These are phyloP conservation scores for Pichia scutulata DNA, from an alignment of 805 yeast species.

Conservation along the genomic window DNA sequence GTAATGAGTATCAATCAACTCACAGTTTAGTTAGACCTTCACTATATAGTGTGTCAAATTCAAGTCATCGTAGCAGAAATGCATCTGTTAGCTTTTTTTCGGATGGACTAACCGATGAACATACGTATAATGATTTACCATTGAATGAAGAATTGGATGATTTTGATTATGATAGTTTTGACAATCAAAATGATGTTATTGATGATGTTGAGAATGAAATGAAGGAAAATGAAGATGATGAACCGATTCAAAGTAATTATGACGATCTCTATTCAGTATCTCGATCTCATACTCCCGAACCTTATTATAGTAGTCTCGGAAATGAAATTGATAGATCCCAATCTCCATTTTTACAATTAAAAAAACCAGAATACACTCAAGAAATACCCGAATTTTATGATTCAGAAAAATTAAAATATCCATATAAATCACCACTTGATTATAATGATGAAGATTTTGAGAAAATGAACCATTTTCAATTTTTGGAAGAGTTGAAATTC, in stretches of 20 bases:
- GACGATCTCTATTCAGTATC: neutral
- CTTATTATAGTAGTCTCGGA: slow-evolving; percentile 1
- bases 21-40: neutral
- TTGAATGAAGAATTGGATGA: slow-evolving; percentile 9
- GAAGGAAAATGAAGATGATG: neutral
- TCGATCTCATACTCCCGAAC: slow-evolving; percentile 6
- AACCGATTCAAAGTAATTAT: neutral
- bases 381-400: slow-evolving; percentile 30
- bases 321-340: slow-evolving; percentile 4
- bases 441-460: slow-evolving; percentile 29
- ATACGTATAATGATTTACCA: slow-evolving; percentile 19
- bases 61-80: slow-evolving; percentile 9
- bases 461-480: slow-evolving; percentile 28
- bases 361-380: slow-evolving; percentile 12
- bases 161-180: slow-evolving; percentile 8
- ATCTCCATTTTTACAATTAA: slow-evolving; percentile 6
- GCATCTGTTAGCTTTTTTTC: slow-evolving; percentile 24
- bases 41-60: neutral
- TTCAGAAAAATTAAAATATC: slow-evolving; percentile 26
- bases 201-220: slow-evolving; percentile 7
- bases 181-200: neutral
- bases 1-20: neutral
- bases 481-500: slow-evolving; percentile 23
- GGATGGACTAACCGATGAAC: slow-evolving; percentile 18
- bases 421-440: slow-evolving; percentile 27